Evolutionary conservation across 2,329 filamentous ascomycete genomes (phyloP).

Genomic region (Sporothrix pseudoabietina): DNA sequence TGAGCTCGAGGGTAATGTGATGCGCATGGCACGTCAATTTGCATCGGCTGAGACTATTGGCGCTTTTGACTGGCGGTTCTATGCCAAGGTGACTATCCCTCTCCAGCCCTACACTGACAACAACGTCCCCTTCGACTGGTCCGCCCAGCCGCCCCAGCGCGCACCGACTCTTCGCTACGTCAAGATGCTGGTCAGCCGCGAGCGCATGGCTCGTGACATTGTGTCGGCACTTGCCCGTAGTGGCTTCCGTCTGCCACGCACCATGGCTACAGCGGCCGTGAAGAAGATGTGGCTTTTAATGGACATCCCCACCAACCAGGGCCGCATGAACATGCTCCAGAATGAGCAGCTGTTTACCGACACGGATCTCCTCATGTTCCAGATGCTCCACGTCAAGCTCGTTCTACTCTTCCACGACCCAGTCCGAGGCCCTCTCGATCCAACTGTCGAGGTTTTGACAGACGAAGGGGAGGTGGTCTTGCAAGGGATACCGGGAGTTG

Average conservation of each 20-base stretch:
- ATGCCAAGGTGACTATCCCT: conserved; percentile 42
- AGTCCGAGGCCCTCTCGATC: conserved; percentile 48
- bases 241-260: conserved; percentile 59
- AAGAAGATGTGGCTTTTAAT: conserved; percentile 74
- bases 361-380: conserved; percentile 61
- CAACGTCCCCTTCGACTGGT: background rate
- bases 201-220: conserved; percentile 62
- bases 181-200: conserved; percentile 63
- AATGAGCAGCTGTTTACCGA: conserved; percentile 57
- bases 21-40: conserved; percentile 55
- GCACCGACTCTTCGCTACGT: conserved; percentile 60
- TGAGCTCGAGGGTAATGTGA: conserved; percentile 61
- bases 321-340: conserved; percentile 58
- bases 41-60: conserved; percentile 55
- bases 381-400: conserved; percentile 71
- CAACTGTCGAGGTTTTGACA: background rate
- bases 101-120: conserved; percentile 10
- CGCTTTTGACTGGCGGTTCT: conserved; percentile 65
- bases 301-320: conserved; percentile 61
- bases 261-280: conserved; percentile 43
- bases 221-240: conserved; percentile 60
- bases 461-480: background rate
- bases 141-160: background rate
- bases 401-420: conserved; percentile 70
- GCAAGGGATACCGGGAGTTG: background rate